Base-by-base conservation (phyloP, 2,329 filamentous ascomycete genomes). In the Sordariomycetes sp. region DNA sequence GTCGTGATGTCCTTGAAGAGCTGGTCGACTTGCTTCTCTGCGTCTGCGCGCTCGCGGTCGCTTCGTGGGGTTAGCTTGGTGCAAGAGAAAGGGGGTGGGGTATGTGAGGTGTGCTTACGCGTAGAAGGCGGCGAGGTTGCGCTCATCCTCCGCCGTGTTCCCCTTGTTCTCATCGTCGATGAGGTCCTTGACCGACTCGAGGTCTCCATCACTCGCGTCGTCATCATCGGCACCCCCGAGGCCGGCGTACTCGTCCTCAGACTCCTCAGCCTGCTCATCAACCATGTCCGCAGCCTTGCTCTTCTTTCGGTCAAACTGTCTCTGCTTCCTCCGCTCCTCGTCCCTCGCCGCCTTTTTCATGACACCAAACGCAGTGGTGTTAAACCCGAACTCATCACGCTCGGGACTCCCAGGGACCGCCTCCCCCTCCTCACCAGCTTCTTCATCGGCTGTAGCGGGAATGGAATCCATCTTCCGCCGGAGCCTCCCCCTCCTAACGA, bases 191-290 rank as follows among this genome's bases (percentile, higher is more conserved):
- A 94, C 81, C 8, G 87, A 78, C 13, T 70, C 81, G 34, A 84
- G 84, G 58, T 88, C 83, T 17, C 22, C 53, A 59, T 90, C 87
- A 57, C 85, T 86, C 51, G 80, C 86, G 62, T 92, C 89, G 62
- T 97, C 92, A 60, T 92, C 91, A 69, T 91, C 92, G 12, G 77
- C 86, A 61, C 94, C 94, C 62, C 94, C 94, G 10, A 99, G 77
- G 4, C 94, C 94, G 45, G 91, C 92, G 68, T 97, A 99, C 69
- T 99, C 94, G 67, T 99, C 94, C 67, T 99, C 95, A 0, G 94
- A 99, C 71, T 99, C 94, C 64, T 96, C 89, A 60, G 94, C 92
- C 67, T 95, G 90, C 62, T 96, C 94, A 62, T 97, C 82, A 42
- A 99, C 78, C 79, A 96, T 88, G 25, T 86, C 85, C 65, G 85